Conservation (phyloP, 179 eudicot genomes). For the Nepenthes alata region DNA sequence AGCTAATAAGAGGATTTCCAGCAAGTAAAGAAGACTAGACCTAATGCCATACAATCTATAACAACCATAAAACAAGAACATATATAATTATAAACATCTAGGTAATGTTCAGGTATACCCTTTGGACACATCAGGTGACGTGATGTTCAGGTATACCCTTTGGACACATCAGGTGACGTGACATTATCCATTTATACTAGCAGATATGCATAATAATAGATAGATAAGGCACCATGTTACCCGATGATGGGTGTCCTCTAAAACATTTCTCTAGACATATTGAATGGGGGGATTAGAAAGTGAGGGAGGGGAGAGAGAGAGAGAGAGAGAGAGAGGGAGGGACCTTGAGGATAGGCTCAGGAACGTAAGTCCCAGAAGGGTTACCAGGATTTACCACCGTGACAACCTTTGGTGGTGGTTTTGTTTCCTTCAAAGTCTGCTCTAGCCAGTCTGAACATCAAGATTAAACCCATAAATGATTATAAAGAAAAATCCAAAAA, state of each 20-base stretch:
- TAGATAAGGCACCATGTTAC: too few relatives aligned
- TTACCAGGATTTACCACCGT: slow-evolving; percentile 98
- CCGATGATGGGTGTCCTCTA: too few relatives aligned
- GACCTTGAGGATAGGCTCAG: slow-evolving; percentile 85
- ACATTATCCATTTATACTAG: too few relatives aligned
- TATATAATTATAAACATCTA: background rate
- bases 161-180: too few relatives aligned
- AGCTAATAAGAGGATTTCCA: slow-evolving; percentile 15
- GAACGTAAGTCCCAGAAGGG: slow-evolving; percentile 96
- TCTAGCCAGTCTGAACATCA: slow-evolving; percentile 71
- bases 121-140: too few relatives aligned
- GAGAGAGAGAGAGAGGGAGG: background rate
- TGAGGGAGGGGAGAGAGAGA: background rate
- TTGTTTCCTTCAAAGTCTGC: slow-evolving; percentile 43
- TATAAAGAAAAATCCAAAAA: too few relatives aligned
- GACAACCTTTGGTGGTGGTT: slow-evolving; percentile 95
- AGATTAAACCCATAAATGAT: background rate
- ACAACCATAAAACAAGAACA: background rate
- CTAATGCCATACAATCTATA: background rate
- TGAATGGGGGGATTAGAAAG: background rate
- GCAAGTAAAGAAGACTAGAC: background rate
- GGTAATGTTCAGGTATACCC: background rate
- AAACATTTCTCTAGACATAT: too few relatives aligned
- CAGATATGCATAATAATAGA: too few relatives aligned
- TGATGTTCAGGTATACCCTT: background rate